Conservation (phyloP, 371 early-diverging fungal species). For the Mycotypha africana region DNA sequence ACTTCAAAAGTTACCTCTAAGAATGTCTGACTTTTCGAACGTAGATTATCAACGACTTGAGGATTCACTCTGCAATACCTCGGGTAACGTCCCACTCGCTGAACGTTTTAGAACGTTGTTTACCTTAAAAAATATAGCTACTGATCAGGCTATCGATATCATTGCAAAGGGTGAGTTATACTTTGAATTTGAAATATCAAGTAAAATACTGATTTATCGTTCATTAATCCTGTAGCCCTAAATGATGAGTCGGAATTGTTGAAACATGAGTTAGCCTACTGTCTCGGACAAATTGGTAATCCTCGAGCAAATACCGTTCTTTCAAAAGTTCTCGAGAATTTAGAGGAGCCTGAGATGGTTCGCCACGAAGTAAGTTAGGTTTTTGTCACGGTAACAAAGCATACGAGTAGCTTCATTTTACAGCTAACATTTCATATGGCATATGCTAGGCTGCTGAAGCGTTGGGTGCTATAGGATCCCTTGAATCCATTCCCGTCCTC, state of each 20-base stretch:
- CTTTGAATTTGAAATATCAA: no score
- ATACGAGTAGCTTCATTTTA: not conserved
- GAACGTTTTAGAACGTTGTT: slow-evolving; percentile 96
- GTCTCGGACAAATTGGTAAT: slow-evolving; percentile 97
- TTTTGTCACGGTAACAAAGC: no score
- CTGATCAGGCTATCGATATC: slow-evolving; percentile 76
- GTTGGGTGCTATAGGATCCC: slow-evolving; percentile 88
- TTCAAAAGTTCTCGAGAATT: slow-evolving; percentile 59
- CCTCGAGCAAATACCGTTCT: slow-evolving; percentile 76
- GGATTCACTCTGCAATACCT: slow-evolving; percentile 51
- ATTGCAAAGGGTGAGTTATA: slow-evolving; percentile 68
- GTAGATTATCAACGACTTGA: slow-evolving; percentile 45
- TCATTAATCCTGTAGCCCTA: no score
- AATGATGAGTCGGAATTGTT: slow-evolving; percentile 88
- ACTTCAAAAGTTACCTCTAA: not conserved
- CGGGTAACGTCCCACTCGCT: slow-evolving; percentile 60
- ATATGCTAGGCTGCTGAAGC: slow-evolving; percentile 84
- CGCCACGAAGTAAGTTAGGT: slow-evolving; percentile 96
- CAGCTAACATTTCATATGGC: slow-evolving; percentile 16
- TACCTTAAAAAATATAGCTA: slow-evolving; percentile 84
- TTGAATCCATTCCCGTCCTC: slow-evolving; percentile 60
- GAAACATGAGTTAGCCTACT: slow-evolving; percentile 99
- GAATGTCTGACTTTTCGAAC: slow-evolving; percentile 16
- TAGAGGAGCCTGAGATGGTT: slow-evolving; percentile 91
- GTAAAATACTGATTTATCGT: no score